Evolutionary conservation across 345 rosid genomes (phyloP), one percentile per base, ranked within the genome.

Genomic region (Sonneratia alba): DNA sequence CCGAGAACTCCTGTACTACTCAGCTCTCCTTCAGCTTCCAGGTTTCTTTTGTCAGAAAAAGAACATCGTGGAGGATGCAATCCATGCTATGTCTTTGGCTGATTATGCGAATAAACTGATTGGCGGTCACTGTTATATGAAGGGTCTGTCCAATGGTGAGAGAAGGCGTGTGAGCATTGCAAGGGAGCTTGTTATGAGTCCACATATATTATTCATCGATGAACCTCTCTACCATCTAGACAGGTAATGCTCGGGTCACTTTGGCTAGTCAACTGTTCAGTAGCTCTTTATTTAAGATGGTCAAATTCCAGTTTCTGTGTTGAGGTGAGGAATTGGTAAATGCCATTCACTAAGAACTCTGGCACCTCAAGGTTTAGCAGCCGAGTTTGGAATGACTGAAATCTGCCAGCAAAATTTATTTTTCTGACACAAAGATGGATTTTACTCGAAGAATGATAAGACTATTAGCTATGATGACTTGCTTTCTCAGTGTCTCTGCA

Each of bases 211-310:
- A 72, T 94, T 94, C 77, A 87, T 94, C 18, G 98, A 94, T 48
- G 99, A 96, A 81, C 98, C 99, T 79, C 98, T 96, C 71, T 96
- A 96, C 85, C 98, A 86, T 75, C 96, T 96, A 65, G 98, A 92
- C 83, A 95, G 99, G 99, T 85, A 62, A 43, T 45, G 36, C 7
- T 21, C 34, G 14, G 12, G 18, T 38, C 15, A 6, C 48, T 40
- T 21, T 64, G n/a, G 37, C 45, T 40, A 21, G 56, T 43, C 56
- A 7, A 27, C 57, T 69, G 19, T 38, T 19, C 22, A 45, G 19
- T 37, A 5, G 47, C 42, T 42, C 15, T 53, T 15, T 19, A 19
- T 53, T 19, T 53, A 53, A 19, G n/a, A 57, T 57, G 32, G 63
- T 57, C 34, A 57, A 57, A 7, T 22, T 22, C 3, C 13, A 57